Base-by-base conservation (phyloP, 75 land plant genomes). In the Sequoia sempervirens region DNA sequence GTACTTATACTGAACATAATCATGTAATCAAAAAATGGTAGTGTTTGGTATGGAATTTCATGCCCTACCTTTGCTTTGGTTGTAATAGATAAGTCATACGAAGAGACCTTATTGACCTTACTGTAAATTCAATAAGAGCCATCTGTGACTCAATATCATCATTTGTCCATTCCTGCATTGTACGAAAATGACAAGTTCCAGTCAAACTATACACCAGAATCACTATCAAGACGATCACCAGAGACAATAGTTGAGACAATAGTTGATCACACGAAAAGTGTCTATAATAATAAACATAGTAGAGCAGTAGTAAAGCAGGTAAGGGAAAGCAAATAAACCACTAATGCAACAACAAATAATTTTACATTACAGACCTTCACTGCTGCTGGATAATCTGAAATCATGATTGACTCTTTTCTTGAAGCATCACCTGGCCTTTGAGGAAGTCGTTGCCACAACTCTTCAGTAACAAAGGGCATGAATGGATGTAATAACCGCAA, bases 401-500 rank as follows among this genome's bases (percentile, higher is more conserved):
- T 84, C 95, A 95, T 87, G 18, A 96, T 96, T 30, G 97, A 92
- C 69, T 90, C 89, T 84, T 89, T 90, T 78, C 82, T 88, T 8
- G 40, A 43, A 52, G 17, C 34, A 74, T 80, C 86, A 11, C 53
- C 89, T 54, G 68, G 74, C 28, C 84, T 81, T 75, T 84, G 86
- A 69, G 99, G 99, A 84, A 97, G 95, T 14, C 99, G 94, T 85
- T 96, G 99, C 96, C 97, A 96, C 54, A 96, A 84, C 84, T 96
- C 99, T 85, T 96, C 99, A 12, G 97, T 95, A 30, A 96, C 91
- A 89, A 89, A 96, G 61, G 99, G 99, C 99, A 96, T 96, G 84
- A 96, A 94, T 18, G 99, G 99, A 85, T 97, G 99, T 75, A 97
- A 88, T 82, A 97, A 81, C 12, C 99, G 94, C 84, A 97, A 82